Conservation (phyloP, 129 eudicot species). For the Pulicaria dysenterica region DNA sequence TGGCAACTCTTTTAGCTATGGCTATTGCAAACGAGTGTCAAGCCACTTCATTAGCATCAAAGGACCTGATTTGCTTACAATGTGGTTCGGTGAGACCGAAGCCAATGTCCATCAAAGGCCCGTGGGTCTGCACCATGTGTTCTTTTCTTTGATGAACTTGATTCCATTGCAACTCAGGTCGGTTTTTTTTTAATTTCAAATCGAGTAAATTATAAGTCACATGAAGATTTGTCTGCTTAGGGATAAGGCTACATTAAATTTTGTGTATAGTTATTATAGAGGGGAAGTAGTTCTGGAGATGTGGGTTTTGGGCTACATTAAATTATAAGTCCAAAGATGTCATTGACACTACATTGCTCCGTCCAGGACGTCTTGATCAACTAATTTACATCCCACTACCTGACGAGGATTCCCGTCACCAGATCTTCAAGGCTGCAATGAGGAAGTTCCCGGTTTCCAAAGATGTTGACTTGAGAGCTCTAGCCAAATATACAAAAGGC, state of each 20-base stretch:
- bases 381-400: conserved; percentile 73
- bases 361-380: conserved; percentile 90
- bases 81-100: conserved; percentile 93
- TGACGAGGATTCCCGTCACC: conserved; percentile 70
- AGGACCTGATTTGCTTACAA: conserved; percentile 80
- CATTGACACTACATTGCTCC: conserved; percentile 74
- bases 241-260: background rate
- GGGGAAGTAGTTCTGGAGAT: conserved; percentile 76
- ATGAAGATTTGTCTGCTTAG: background rate
- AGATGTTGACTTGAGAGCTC: conserved; percentile 60
- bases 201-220: no score
- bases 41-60: conserved; percentile 76
- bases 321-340: no score
- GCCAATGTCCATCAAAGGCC: conserved; percentile 86
- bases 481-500: conserved; percentile 76
- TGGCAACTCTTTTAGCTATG: conserved; percentile 72
- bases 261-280: conserved; percentile 41
- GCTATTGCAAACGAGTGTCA: conserved; percentile 87
- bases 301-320: no score
- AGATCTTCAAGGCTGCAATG: conserved; percentile 70
- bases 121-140: conserved; percentile 82
- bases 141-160: conserved; percentile 87
- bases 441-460: conserved; percentile 67
- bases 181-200: no score
- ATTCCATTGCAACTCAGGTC: conserved; percentile 89